Percentiles rank a stretch among this genome's conserved stretches.
phyloP scores from a whole-genome alignment of 2,329 filamentous ascomycete genomes.

The Fusarium sp. region DNA sequence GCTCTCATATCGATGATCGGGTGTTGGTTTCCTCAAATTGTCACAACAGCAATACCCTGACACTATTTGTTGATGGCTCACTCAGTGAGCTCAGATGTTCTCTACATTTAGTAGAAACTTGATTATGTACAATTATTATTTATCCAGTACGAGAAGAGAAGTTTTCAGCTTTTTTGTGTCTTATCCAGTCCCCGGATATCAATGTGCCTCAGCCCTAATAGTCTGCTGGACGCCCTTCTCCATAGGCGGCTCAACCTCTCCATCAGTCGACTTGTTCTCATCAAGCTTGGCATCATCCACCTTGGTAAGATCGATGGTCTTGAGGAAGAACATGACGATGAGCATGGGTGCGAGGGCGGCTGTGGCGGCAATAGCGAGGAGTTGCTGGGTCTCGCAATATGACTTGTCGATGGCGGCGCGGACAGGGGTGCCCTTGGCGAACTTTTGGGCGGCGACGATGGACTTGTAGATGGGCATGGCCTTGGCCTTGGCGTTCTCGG shows the following conservation, averaged over 20 bases:
- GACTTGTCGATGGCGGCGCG: constrained; percentile 42
- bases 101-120: background rate
- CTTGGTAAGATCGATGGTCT: constrained; percentile 39
- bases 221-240: background rate
- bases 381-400: constrained; percentile 44
- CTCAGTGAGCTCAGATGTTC: background rate
- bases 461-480: constrained; percentile 46
- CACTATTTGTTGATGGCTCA: background rate
- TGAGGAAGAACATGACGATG: constrained; percentile 42
- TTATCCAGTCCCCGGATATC: background rate
- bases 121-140: background rate
- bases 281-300: constrained; percentile 26
- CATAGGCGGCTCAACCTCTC: background rate
- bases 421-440: constrained; percentile 31
- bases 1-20: background rate
- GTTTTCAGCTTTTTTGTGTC: background rate
- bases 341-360: constrained; percentile 41
- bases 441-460: constrained; percentile 44
- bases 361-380: constrained; percentile 44
- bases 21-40: background rate
- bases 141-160: background rate
- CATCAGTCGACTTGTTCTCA: constrained; percentile 19
- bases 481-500: constrained; percentile 32
- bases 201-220: background rate
- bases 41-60: background rate